Base-by-base conservation (phyloP, 2,329 filamentous ascomycete species). In the Talaromyces atroroseus region DNA sequence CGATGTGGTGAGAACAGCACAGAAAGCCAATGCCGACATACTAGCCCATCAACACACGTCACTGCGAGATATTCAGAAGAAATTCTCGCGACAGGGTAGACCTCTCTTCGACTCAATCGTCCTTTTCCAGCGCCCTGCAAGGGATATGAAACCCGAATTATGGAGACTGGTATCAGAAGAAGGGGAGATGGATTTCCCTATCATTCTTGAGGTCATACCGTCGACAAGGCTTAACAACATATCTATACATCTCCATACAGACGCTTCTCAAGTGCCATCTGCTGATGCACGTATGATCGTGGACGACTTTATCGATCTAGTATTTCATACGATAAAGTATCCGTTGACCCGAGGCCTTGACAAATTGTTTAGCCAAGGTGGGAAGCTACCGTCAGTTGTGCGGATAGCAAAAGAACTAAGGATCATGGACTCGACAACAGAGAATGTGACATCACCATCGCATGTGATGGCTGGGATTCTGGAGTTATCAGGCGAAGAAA, bases 81-180 rank as follows among this genome's bases (percentile, higher is more conserved):
- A 77, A 62, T 61, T 75, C 65, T 64, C 73, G 60, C 58, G 70
- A 56, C 67, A 79, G 57, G 78, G 80, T 1, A 71, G 72, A 18
- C 78, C 78, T 12, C 74, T 96, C 0, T 96, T 96, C 67, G 89
- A 95, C 66, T 89, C 87, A 1, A 73, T 96, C 29, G 75, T 96
- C 16, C 81, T 96, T 49, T 75, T 96, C 11, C 92, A 96, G 66
- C 85, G 86, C 45, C 77, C 81, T 0, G 65, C 76, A 6, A 55
- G 61, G 10, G 59, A 68, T 1, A 67, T 83, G 7, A 73, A 83
- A 59, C 29, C 68, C n/a, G 60, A 65, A 1, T 74, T 83, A 36
- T 84, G 81, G 81, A 73, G 66, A 20, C 63, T 80, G 24, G 64
- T 78, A 47, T 68, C 77, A 10, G 80, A 84, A 48, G 64, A 74